Evolutionary conservation across 2,329 filamentous ascomycete genomes (phyloP).

Genomic region (Rutstroemia sp.): DNA sequence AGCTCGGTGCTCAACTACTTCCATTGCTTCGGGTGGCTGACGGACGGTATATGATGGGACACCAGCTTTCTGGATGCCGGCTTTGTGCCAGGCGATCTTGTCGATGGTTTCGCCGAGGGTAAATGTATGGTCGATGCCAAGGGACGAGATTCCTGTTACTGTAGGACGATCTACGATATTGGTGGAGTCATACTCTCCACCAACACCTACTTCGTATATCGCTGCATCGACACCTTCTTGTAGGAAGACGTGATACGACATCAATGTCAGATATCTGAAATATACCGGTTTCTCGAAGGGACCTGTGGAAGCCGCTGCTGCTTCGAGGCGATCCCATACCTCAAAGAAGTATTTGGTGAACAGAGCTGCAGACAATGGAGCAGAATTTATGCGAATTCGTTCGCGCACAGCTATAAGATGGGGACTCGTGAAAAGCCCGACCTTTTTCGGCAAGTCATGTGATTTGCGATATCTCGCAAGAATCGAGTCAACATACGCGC

Average conservation of each 20-base stretch:
- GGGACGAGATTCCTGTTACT: conserved; percentile 53
- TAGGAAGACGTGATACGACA: conserved; percentile 61
- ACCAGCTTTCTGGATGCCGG: conserved; percentile 59
- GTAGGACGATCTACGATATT: conserved; percentile 54
- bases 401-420: conserved; percentile 62
- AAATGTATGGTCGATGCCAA: conserved; percentile 62
- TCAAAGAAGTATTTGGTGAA: conserved; percentile 63
- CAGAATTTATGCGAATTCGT: conserved; percentile 55
- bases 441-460: conserved; percentile 26
- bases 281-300: conserved; percentile 42
- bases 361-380: conserved; percentile 47
- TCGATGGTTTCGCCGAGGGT: conserved; percentile 55
- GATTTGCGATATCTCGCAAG: conserved; percentile 42
- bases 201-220: conserved; percentile 60
- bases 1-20: conserved; percentile 44
- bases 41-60: conserved; percentile 50
- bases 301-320: conserved; percentile 23
- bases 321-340: conserved; percentile 51
- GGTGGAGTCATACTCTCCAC: conserved; percentile 62
- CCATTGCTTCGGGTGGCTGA: conserved; percentile 40
- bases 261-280: conserved; percentile 55
- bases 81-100: conserved; percentile 68
- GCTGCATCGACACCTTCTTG: conserved; percentile 53
- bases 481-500: conserved; percentile 59
- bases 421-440: conserved; percentile 62